Conservation (phyloP, 2,329 filamentous ascomycete genomes). For the Xylaria sp. region DNA sequence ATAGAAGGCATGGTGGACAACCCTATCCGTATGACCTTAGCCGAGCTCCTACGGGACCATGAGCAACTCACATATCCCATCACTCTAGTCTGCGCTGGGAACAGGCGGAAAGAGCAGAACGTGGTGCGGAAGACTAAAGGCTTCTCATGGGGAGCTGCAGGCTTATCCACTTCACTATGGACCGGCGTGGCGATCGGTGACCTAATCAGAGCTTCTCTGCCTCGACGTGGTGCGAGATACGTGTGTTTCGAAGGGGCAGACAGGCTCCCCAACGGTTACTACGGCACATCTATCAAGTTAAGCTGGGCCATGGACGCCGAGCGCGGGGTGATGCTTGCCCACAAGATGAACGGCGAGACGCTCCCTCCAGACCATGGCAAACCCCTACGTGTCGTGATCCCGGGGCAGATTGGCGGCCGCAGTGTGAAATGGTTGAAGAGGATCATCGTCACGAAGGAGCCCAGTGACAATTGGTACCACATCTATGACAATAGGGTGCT, state of each 20-base stretch:
- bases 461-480: conserved; percentile 95
- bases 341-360: conserved; percentile 89
- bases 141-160: conserved; percentile 92
- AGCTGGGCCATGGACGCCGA: conserved; percentile 89
- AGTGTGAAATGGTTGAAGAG: conserved; percentile 94
- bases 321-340: conserved; percentile 84
- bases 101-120: conserved; percentile 93
- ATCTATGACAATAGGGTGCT: conserved; percentile 93
- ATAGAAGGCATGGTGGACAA: conserved; percentile 86
- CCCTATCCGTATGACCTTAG: conserved; percentile 76
- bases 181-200: conserved; percentile 83
- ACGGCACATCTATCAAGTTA: conserved; percentile 87
- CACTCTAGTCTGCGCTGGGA: conserved; percentile 91
- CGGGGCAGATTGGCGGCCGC: conserved; percentile 89
- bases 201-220: conserved; percentile 74
- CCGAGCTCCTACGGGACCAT: conserved; percentile 77
- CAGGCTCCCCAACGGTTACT: conserved; percentile 86
- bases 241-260: conserved; percentile 94
- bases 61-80: conserved; percentile 87
- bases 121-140: conserved; percentile 90
- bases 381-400: conserved; percentile 83
- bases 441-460: conserved; percentile 79
- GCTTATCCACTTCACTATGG: conserved; percentile 87
- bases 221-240: conserved; percentile 77
- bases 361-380: conserved; percentile 87